A percentile compares a stretch with the other conserved stretches of the same genome.
Conservation (phyloP, 2,329 filamentous ascomycete genomes). For the Gremmenia infestans region DNA sequence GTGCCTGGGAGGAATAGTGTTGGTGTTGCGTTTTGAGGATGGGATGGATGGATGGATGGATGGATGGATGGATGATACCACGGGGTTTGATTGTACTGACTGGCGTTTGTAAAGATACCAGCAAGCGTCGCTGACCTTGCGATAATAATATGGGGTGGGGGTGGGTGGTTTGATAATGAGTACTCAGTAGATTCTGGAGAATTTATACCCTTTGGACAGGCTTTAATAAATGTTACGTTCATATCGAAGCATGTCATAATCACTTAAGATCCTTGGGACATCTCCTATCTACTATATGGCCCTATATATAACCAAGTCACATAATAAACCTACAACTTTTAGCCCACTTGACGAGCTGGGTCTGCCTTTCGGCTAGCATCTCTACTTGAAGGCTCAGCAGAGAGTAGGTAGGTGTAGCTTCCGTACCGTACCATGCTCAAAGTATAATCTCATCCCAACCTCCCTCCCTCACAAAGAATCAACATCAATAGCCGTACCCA, state of each 20-base stretch:
- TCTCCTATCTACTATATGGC: too few relatives aligned
- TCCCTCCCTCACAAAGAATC: too few relatives aligned
- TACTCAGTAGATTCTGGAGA: not conserved
- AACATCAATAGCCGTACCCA: too few relatives aligned
- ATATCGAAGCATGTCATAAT: not conserved
- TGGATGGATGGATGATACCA: not conserved
- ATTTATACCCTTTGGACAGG: not conserved
- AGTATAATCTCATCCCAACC: too few relatives aligned
- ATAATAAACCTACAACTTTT: not conserved
- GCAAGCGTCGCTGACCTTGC: not conserved
- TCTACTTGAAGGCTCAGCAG: too few relatives aligned
- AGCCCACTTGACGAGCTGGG: not conserved
- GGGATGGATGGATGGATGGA: not conserved
- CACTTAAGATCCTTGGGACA: not conserved
- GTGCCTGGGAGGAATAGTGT: slow-evolving; percentile 35
- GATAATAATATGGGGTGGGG: not conserved
- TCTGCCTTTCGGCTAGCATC: too few relatives aligned
- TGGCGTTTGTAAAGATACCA: not conserved
- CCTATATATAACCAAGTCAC: too few relatives aligned
- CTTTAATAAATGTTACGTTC: not conserved
- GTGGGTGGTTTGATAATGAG: not conserved
- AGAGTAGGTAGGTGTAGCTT: too few relatives aligned
- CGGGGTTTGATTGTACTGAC: not conserved
- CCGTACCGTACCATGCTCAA: too few relatives aligned
- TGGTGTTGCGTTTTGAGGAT: slow-evolving; percentile 41